A percentile compares a stretch with the other conserved stretches of the same genome.
Conservation (phyloP, 352 stramenopile species). For the Phytophthora sp. region DNA sequence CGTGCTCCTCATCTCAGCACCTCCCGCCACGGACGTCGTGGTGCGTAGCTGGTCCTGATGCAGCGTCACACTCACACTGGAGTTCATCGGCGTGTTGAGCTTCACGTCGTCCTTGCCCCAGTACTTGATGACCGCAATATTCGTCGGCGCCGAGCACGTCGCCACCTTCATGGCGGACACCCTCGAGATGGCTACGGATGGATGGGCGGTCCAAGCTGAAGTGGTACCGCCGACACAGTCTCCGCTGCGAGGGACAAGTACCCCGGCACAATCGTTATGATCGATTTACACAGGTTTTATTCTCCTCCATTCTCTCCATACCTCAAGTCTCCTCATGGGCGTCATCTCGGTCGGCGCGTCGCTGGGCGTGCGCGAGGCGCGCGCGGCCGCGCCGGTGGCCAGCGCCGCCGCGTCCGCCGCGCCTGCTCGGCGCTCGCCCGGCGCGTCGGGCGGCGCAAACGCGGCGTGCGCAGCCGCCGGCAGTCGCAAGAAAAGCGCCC, state of each 20-base stretch:
- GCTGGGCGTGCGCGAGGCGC: constrained; percentile 62
- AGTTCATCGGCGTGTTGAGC: constrained; percentile 98
- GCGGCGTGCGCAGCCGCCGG: constrained; percentile 2
- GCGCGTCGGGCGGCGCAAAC: neutral
- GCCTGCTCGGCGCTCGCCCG: constrained; percentile 7
- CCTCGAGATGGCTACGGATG: neutral
- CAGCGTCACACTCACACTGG: constrained; percentile 96
- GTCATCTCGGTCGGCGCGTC: constrained; percentile 84
- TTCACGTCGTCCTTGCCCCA: constrained; percentile 95
- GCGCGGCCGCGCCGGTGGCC: neutral
- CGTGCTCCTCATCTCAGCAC: constrained; percentile 80
- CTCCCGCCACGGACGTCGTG: constrained; percentile 91
- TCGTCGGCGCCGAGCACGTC: constrained; percentile 95
- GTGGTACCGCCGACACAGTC: neutral
- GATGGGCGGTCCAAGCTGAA: constrained; percentile 8
- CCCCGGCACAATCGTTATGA: neutral
- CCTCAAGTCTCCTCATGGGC: constrained; percentile 58
- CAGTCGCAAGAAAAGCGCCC: constrained; percentile 25
- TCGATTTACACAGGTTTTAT: neutral
- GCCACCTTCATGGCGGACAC: constrained; percentile 54
- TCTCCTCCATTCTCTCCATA: constrained; percentile 8
- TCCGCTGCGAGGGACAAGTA: neutral
- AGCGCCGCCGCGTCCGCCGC: neutral
- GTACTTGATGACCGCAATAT: constrained; percentile 99
- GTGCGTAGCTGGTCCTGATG: constrained; percentile 94